A percentile compares a stretch with the other conserved stretches of the same genome.
Evolutionary conservation across 176 grass and related monocot species (phyloP).

Genomic region (Leersia perrieri): DNA sequence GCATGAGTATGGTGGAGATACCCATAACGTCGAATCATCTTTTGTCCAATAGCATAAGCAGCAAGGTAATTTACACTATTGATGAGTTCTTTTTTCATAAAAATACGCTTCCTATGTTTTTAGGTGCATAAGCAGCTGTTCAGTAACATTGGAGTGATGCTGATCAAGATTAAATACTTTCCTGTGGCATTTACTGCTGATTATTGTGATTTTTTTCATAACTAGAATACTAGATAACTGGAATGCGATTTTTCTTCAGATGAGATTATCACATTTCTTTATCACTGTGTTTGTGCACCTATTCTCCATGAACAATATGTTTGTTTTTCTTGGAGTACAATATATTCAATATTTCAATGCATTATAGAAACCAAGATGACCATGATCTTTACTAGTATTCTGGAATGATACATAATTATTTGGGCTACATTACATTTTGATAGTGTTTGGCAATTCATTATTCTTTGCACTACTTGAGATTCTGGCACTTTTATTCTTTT

Average conservation of each 20-base stretch:
- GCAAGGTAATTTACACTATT: slow-evolving; percentile 42
- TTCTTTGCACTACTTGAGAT: slow-evolving; percentile 9
- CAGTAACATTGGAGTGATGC: neutral
- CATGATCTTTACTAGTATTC: slow-evolving; percentile 7
- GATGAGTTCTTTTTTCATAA: neutral
- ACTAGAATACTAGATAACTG: slow-evolving; percentile 10
- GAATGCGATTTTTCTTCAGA: slow-evolving; percentile 7
- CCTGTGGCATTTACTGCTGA: neutral
- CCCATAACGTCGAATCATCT: slow-evolving; percentile 46
- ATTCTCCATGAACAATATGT: slow-evolving; percentile 13
- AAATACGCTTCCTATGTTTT: neutral
- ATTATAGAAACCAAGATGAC: slow-evolving; percentile 16
- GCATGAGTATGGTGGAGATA: slow-evolving; percentile 49
- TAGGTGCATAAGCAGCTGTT: too few relatives aligned
- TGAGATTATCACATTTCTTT: slow-evolving; percentile 6
- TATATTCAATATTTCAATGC: slow-evolving; percentile 3
- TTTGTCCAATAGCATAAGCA: slow-evolving; percentile 42
- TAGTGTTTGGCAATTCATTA: neutral
- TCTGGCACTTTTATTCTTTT: neutral
- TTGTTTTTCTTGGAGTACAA: neutral
- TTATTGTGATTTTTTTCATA: neutral
- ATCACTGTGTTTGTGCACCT: neutral
- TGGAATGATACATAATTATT: slow-evolving; percentile 14
- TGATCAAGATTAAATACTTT: neutral
- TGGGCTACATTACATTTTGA: neutral